These are phyloP conservation scores for Cercospora beticola DNA, from an alignment of 2,329 filamentous ascomycete species.

Conservation along the genomic window DNA sequence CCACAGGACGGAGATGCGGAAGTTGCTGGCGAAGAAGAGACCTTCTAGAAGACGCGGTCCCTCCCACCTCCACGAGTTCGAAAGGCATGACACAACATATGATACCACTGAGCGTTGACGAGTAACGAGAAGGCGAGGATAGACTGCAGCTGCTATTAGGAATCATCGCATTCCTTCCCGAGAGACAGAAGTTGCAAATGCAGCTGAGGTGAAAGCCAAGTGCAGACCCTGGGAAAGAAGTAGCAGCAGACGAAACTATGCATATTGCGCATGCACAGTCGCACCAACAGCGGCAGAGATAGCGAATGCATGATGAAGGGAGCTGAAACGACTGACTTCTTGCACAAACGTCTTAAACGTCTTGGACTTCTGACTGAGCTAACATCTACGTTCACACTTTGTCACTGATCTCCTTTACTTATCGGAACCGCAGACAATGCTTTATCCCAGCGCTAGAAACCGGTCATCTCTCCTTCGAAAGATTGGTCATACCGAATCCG, in stretches of 20 bases:
- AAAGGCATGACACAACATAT: conserved; percentile 12
- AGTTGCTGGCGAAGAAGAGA: conserved; percentile 69
- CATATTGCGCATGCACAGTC: not conserved
- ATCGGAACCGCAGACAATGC: not conserved
- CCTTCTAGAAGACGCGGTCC: conserved; percentile 54
- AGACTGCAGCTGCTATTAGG: conserved; percentile 6
- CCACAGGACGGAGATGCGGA: conserved; percentile 69
- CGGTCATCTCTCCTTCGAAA: conserved; percentile 1
- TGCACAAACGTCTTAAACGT: too few relatives aligned
- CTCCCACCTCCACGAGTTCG: conserved; percentile 3
- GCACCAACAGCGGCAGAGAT: not conserved
- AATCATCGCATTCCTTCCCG: not conserved
- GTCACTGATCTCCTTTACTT: not conserved
- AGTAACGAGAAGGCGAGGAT: conserved; percentile 11
- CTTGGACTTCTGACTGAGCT: not conserved
- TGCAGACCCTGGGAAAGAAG: not conserved
- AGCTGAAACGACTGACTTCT: not conserved
- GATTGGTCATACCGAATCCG: not conserved
- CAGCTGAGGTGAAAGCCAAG: not conserved
- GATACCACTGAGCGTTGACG: conserved; percentile 15
- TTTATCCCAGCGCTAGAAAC: not conserved
- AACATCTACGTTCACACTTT: not conserved
- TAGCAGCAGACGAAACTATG: not conserved
- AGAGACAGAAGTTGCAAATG: not conserved
- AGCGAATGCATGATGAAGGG: not conserved